These are phyloP conservation scores for Termitomyces sp. DNA, from an alignment of 768 basidiomycete genomes.

Conservation along the genomic window DNA sequence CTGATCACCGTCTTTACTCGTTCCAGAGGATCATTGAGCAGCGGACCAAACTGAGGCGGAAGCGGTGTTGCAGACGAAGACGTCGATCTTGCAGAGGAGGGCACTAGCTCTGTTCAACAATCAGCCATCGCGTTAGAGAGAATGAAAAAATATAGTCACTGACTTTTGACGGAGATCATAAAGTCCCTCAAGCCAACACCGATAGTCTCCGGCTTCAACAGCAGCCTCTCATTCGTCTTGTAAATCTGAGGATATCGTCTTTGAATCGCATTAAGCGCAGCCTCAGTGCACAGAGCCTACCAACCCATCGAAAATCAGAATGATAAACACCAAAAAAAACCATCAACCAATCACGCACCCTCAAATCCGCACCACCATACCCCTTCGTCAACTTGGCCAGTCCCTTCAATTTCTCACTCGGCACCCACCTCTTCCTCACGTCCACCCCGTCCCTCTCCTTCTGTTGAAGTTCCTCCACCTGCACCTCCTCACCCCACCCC, in stretches of 20 bases:
- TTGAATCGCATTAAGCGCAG: constrained; percentile 94
- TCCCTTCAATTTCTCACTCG: constrained; percentile 32
- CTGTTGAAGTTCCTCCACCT: constrained; percentile 11
- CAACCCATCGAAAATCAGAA: not conserved
- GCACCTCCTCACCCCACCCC: constrained; percentile 56
- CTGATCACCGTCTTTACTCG: constrained; percentile 67
- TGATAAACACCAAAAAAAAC: not conserved
- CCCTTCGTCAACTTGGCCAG: constrained; percentile 91
- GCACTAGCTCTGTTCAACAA: constrained; percentile 68
- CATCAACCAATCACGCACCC: constrained; percentile 46
- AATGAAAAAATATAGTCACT: constrained; percentile 1
- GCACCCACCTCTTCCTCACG: constrained; percentile 18
- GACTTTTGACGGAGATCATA: constrained; percentile 95
- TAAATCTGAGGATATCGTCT: constrained; percentile 97
- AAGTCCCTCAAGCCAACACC: constrained; percentile 85
- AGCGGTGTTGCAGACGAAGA: constrained; percentile 82
- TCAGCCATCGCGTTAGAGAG: not conserved
- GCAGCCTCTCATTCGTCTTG: constrained; percentile 78
- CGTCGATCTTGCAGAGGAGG: constrained; percentile 89
- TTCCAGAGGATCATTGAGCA: constrained; percentile 65
- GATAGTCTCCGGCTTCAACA: constrained; percentile 84
- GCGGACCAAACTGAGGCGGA: constrained; percentile 76
- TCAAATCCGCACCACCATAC: constrained; percentile 93
- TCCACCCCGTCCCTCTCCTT: constrained; percentile 22
- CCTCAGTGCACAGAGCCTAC: constrained; percentile 93